Percentiles rank a stretch among this genome's conserved stretches.
These are phyloP conservation scores for Crithidia brevicula DNA, from an alignment of 208 protist species.

Conservation along the genomic window DNA sequence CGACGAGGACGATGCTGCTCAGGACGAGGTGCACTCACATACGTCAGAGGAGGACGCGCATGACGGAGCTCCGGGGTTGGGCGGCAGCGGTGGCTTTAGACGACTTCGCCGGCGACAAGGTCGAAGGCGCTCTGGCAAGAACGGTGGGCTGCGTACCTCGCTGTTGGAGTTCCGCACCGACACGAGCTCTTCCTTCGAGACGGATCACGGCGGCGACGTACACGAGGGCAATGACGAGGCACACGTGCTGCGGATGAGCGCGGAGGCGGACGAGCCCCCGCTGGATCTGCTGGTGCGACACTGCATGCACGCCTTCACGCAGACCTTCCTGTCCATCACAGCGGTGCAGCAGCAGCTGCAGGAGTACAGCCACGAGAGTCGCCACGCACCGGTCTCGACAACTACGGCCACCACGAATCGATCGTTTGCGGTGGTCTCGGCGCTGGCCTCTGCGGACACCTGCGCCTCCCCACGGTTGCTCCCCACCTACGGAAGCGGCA, in stretches of 20 bases:
- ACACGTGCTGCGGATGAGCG: constrained; percentile 3
- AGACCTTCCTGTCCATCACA: constrained; percentile 48
- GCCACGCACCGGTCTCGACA: constrained; percentile 8
- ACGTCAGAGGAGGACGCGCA: background rate
- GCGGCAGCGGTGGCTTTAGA: background rate
- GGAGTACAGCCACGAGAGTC: constrained; percentile 36
- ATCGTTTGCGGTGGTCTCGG: constrained; percentile 2
- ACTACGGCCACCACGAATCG: background rate
- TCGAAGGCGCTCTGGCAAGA: constrained; percentile 3
- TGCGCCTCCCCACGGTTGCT: background rate
- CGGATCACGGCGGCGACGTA: constrained; percentile 3
- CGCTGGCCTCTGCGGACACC: background rate
- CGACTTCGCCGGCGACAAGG: background rate
- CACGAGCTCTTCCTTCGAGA: constrained; percentile 14
- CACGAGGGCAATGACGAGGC: constrained; percentile 7
- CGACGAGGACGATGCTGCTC: background rate
- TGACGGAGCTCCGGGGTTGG: background rate
- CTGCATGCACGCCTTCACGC: constrained; percentile 44
- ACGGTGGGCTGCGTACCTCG: constrained; percentile 1
- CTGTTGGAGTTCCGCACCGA: constrained; percentile 1
- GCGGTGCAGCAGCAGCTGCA: constrained; percentile 47
- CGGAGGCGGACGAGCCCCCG: constrained; percentile 18
- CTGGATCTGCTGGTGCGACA: constrained; percentile 29
- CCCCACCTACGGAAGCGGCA: background rate
- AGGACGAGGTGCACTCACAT: too few species aligned